phyloP scores from a whole-genome alignment of 2,329 filamentous ascomycete genomes.

The Aspergillus udagawae region DNA sequence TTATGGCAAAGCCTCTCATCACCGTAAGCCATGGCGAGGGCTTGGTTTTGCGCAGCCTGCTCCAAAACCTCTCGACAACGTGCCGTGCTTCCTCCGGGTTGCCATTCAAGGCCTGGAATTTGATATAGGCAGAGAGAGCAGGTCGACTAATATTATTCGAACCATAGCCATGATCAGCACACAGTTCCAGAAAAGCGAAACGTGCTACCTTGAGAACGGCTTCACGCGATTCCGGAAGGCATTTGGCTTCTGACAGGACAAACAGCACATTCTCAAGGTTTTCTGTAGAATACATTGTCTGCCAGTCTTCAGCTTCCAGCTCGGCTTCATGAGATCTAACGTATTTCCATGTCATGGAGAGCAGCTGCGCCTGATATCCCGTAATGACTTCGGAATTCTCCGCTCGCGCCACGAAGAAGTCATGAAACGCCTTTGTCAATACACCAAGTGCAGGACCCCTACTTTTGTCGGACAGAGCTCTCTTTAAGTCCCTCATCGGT shows the following conservation, averaged over 20 bases:
- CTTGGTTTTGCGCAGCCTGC: slow-evolving; percentile 25
- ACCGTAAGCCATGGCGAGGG: slow-evolving; percentile 47
- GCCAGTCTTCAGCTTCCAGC: slow-evolving; percentile 29
- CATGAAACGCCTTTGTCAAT: slow-evolving; percentile 60
- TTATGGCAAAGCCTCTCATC: slow-evolving; percentile 57
- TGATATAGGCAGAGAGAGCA: slow-evolving; percentile 46
- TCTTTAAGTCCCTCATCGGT: slow-evolving; percentile 64
- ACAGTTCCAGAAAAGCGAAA: slow-evolving; percentile 32
- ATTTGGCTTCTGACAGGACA: slow-evolving; percentile 34
- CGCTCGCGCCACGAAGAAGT: slow-evolving; percentile 58
- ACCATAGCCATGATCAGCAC: slow-evolving; percentile 41
- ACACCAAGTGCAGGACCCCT: slow-evolving; percentile 62
- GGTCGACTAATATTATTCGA: slow-evolving; percentile 31
- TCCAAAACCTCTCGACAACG: slow-evolving; percentile 42
- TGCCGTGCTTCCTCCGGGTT: slow-evolving; percentile 52
- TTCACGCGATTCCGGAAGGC: slow-evolving; percentile 34
- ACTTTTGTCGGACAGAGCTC: slow-evolving; percentile 58
- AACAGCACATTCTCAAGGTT: slow-evolving; percentile 39
- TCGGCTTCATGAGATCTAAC: slow-evolving; percentile 42
- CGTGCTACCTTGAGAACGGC: slow-evolving; percentile 39
- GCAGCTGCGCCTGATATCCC: slow-evolving; percentile 62
- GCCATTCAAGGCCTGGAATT: slow-evolving; percentile 52
- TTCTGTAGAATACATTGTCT: slow-evolving; percentile 35
- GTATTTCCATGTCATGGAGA: slow-evolving; percentile 58
- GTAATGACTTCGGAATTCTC: slow-evolving; percentile 52